phyloP scores from a whole-genome alignment of 345 rosid species.

The Conringia planisiliqua region DNA sequence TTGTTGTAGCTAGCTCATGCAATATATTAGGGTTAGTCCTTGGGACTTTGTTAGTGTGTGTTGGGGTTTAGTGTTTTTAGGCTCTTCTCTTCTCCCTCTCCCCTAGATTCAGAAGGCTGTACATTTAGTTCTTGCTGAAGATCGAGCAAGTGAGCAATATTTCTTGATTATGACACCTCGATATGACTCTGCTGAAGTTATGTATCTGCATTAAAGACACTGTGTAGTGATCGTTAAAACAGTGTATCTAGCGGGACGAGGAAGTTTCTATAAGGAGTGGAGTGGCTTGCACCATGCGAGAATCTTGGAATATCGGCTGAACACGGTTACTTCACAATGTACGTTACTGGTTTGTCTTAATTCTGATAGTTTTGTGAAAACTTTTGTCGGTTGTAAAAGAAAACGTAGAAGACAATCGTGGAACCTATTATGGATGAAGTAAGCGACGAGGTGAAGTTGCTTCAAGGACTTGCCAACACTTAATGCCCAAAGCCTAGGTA shows the following conservation, averaged over 20 bases:
- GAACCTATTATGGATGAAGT: slow-evolving; percentile 47
- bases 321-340: slow-evolving; percentile 41
- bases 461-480: slow-evolving; percentile 37
- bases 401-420: slow-evolving; percentile 19
- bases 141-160: too few relatives aligned
- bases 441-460: slow-evolving; percentile 36
- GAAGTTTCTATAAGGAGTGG: too few relatives aligned
- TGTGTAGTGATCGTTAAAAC: neutral
- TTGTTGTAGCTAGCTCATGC: too few relatives aligned
- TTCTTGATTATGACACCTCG: neutral
- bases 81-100: too few relatives aligned
- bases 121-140: too few relatives aligned
- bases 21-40: too few relatives aligned
- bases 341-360: neutral
- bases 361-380: neutral
- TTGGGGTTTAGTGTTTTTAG: too few relatives aligned
- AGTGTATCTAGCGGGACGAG: neutral
- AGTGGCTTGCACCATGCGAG: neutral
- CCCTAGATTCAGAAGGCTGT: too few relatives aligned
- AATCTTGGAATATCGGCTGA: slow-evolving; percentile 46
- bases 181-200: neutral
- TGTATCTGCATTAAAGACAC: neutral
- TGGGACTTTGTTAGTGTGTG: too few relatives aligned
- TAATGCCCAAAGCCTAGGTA: slow-evolving; percentile 22
- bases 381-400: neutral